Conservation (phyloP, 257 asterid genomes). For the Penstemon newberryi region DNA sequence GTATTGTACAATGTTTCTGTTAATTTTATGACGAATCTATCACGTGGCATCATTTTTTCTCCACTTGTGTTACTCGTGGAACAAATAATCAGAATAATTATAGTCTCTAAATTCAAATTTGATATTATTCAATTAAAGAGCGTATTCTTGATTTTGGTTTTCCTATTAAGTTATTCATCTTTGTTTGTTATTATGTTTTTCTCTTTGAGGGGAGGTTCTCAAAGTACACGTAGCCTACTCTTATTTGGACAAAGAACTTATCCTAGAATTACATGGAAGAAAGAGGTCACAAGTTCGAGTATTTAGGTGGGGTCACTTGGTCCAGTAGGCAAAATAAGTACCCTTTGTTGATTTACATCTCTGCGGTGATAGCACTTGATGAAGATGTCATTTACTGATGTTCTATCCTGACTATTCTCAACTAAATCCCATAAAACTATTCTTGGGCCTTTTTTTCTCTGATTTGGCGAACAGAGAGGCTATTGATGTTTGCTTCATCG, state of each 20-base stretch:
- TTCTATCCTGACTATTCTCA: neutral
- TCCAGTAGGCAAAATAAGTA: neutral
- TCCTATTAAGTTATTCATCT: neutral
- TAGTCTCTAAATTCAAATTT: slow-evolving; percentile 1
- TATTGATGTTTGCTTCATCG: no score
- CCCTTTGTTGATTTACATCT: neutral
- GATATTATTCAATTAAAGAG: neutral
- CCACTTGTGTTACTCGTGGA: neutral
- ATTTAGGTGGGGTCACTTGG: neutral
- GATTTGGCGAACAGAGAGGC: no score
- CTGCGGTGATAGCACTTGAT: neutral
- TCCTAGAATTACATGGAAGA: neutral
- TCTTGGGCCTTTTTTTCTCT: no score
- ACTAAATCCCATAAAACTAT: neutral
- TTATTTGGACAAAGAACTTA: slow-evolving; percentile 2
- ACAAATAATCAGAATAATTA: neutral
- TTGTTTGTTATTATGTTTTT: neutral
- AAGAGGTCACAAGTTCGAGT: neutral
- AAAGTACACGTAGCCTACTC: neutral
- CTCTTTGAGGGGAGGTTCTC: neutral
- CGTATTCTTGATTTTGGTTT: neutral
- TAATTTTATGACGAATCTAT: neutral
- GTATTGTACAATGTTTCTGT: slow-evolving; percentile 4
- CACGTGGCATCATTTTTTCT: slow-evolving; percentile 15
- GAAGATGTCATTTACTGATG: neutral